Percentiles rank a stretch among this genome's conserved stretches.
phyloP scores from a whole-genome alignment of 768 basidiomycete species.

The Phaffia tasmanica region DNA sequence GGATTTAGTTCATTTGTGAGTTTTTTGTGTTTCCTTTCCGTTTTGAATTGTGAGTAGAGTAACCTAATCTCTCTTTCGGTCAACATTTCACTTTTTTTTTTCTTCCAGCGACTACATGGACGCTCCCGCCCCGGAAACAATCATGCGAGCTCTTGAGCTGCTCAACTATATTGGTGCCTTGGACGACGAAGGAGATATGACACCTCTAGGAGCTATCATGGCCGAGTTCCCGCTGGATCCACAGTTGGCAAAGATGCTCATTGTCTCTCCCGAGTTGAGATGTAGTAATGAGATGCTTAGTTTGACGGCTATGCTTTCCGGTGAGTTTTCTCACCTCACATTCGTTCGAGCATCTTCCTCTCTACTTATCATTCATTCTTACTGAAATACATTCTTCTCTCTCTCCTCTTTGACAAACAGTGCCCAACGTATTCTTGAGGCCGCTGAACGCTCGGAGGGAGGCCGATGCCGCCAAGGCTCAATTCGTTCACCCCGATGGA shows the following conservation, averaged over 20 bases:
- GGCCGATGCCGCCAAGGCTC: slow-evolving; percentile 81
- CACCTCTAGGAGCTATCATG: slow-evolving; percentile 77
- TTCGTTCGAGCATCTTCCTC: neutral
- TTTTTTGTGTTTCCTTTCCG: slow-evolving; percentile 46
- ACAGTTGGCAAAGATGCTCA: slow-evolving; percentile 88
- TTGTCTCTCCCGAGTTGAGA: slow-evolving; percentile 84
- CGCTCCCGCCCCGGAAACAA: slow-evolving; percentile 86
- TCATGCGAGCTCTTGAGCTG: slow-evolving; percentile 91
- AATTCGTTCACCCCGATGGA: slow-evolving; percentile 83
- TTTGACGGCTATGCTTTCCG: slow-evolving; percentile 91
- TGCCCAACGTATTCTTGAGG: slow-evolving; percentile 89
- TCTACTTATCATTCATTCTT: neutral
- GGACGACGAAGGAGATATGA: slow-evolving; percentile 87
- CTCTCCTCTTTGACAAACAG: slow-evolving; percentile 37
- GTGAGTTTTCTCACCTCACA: slow-evolving; percentile 41
- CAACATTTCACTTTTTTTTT: neutral
- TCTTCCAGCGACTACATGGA: slow-evolving; percentile 43
- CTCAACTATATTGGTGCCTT: slow-evolving; percentile 84
- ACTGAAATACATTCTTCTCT: slow-evolving; percentile 3
- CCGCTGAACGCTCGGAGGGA: slow-evolving; percentile 78
- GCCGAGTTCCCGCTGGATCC: slow-evolving; percentile 99
- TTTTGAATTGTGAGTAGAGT: slow-evolving; percentile 72
- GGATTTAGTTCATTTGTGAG: slow-evolving; percentile 74
- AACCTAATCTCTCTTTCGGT: slow-evolving; percentile 39
- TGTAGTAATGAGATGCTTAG: slow-evolving; percentile 94